These are phyloP conservation scores for Xylariales sp. DNA, from an alignment of 2,329 filamentous ascomycete species.

Conservation along the genomic window DNA sequence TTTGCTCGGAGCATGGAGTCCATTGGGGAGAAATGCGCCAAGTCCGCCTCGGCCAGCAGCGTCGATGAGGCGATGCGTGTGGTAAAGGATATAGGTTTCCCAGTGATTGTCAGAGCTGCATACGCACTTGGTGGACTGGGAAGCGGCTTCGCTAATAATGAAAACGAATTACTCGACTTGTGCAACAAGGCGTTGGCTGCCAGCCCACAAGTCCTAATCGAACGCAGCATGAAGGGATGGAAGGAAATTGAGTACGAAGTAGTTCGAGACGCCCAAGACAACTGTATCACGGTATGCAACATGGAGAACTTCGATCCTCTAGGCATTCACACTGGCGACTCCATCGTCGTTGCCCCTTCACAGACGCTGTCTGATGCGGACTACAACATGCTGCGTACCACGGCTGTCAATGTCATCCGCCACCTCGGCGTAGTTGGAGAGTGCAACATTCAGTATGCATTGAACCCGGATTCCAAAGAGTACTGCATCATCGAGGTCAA, in stretches of 20 bases:
- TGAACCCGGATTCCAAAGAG: constrained; percentile 91
- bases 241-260: constrained; percentile 99
- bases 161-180: constrained; percentile 75
- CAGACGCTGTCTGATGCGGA: constrained; percentile 96
- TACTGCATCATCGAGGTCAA: constrained; percentile 99
- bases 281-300: constrained; percentile 99
- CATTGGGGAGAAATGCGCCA: constrained; percentile 95
- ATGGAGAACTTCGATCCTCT: constrained; percentile 99
- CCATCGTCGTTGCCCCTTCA: constrained; percentile 94
- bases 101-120: constrained; percentile 93
- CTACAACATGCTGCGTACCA: constrained; percentile 98
- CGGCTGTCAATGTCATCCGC: constrained; percentile 93
- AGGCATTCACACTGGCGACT: constrained; percentile 96
- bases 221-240: constrained; percentile 99
- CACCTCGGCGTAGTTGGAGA: constrained; percentile 97
- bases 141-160: constrained; percentile 90
- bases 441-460: constrained; percentile 97
- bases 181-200: constrained; percentile 94
- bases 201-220: constrained; percentile 92
- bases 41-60: constrained; percentile 87
- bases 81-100: constrained; percentile 89
- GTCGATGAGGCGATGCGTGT: constrained; percentile 84
- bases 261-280: constrained; percentile 89
- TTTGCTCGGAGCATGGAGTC: constrained; percentile 98
- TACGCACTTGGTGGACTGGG: constrained; percentile 94